Evolutionary conservation across 2,329 filamentous ascomycete genomes (phyloP), one percentile per base, ranked within the genome.

Genomic region (Talaromyces pinophilus): DNA sequence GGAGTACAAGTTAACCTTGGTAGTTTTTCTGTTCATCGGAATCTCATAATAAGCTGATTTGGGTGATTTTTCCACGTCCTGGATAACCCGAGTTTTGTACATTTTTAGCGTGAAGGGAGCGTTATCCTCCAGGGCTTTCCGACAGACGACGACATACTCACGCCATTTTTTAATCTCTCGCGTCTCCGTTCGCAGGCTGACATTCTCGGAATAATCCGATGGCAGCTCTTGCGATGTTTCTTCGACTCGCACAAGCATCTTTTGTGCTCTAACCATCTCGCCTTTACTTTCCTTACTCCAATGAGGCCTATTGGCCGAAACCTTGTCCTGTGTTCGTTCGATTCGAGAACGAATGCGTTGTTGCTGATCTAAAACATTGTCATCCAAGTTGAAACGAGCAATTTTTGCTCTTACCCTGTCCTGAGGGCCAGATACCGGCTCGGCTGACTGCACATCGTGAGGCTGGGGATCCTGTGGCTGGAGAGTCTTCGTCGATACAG

Each of bases 211-310:
- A 69, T 86, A 90, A 66, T 89, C 86, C 6, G 84, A 82, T 0
- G 86, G 84, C 8, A 88, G 76, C n/a, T 78, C 79, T 69, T 83
- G 82, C 48, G 80, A 71, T 6, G 80, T 83, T 48, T 81, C 80
- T 70, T 89, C 88, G 28, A 89, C 82, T 25, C 86, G 82, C 22
- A 90, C 84, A 25, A 90, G 82, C 88, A 90, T 90, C 67, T 85
- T 86, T 72, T 90, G 87, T 76, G 88, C 87, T 75, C 89, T 89
- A 66, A 90, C 79, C 62, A 90, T 86, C 68, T 88, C 84, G 5
- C 88, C 88, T 70, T 87, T 83, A 62, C 81, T 78, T 28, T 81
- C 72, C 28, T 82, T 77, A 35, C 73, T 75, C 61, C 78, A 74
- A 59, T 72, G 75, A 8, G 76, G 73, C 50, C 75, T 71, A 62